Evolutionary conservation across 495 filamentous ascomycete species (phyloP), one percentile per base, ranked within the genome.

Genomic region (Apodospora peruviana): DNA sequence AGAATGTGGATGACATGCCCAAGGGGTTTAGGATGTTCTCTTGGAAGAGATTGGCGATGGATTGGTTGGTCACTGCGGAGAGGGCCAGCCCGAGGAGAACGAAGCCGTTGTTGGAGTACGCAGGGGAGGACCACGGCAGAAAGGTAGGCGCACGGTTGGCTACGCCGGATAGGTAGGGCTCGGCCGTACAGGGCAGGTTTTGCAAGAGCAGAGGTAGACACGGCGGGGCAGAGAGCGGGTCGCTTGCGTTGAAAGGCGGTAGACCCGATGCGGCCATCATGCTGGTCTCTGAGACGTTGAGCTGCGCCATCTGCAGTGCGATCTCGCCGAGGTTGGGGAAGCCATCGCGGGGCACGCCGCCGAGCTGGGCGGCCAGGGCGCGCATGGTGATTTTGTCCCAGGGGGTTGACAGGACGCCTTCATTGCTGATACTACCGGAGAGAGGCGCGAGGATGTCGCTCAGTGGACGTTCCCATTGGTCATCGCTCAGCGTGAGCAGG

Each of bases 301-400:
- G 27, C 27, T 32, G 27, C 27, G 7, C 7, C 27, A 32, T 32
- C 24, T 50, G 21, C 21, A 40, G 4, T 7, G 40, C 29, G 24
- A 56, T 32, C 32, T 69, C 51, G 14, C 42, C 40, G 32, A 35
- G 23, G 12, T 41, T 32, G 34, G 57, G 56, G 42, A 53, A 52
- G 57, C 65, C 71, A n/a, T 72, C 61, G 47, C 67, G 59, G n/a
- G 59, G 53, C 21, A 74, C 55, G 5, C 75, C 75, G 19, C 69
- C 58, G 27, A 74, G 51, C 43, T 77, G 73, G 36, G 69, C 66
- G 0, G 69, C 70, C 24, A 78, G 59, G 10, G 72, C 65, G 12
- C 70, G 60, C 5, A 72, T 60, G 0, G 73, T 76, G 36, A 75
- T 59, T 12, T 75, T 65, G 8, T 70, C 56, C 75, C 74, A 77